Evolutionary conservation across 2,329 filamentous ascomycete species (phyloP), one percentile per base, ranked within the genome.

Genomic region (Ascosphaera acerosa): DNA sequence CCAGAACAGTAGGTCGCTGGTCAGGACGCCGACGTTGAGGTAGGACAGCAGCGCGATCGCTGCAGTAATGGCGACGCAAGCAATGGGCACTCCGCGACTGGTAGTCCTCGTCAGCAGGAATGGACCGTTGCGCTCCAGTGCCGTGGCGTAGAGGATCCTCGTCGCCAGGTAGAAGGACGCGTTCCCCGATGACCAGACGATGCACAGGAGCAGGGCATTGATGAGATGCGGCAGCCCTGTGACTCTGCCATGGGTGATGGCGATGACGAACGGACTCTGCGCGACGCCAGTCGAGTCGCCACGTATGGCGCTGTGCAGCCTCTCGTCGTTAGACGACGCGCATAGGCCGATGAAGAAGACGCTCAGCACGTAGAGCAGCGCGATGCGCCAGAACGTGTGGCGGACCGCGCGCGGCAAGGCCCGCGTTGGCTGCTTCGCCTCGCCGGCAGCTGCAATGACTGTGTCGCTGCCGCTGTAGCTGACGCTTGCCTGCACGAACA

Each of bases 251-350:
- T 53, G 45, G 19, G 47, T 43, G 15, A 60, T 57, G 5, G 57
- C 59, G 30, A 65, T 60, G 23, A 63, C 61, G 46, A 59, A 66
- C 0, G 62, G 62, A 3, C 58, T 63, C 3, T 53, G 50, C 3
- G 54, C 55, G 3, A 44, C 49, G 22, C 46, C 47, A 7, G 43
- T 42, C 1, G 46, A 49, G 1, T 44, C 46, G 2, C 49, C 41
- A 4, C 42, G 40, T 10, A 48, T 41, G n/a, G 56, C 50, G 31
- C 42, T 38, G 6, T 45, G 36, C 6, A 47, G 40, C 10, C 44
- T 34, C 2, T 32, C 16, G 23, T 48, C 46, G 33, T 52, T 48
- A 29, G 45, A 48, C 2, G 51, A 46, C n/a, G 55, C 49, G 16
- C 53, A 48, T 32, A 55, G 45, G n/a, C 42, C 42, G 4, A 45